Evolutionary conservation across 2,329 filamentous ascomycete species (phyloP), one percentile per base, ranked within the genome.

Genomic region (Paraphoma chrysanthemicola): DNA sequence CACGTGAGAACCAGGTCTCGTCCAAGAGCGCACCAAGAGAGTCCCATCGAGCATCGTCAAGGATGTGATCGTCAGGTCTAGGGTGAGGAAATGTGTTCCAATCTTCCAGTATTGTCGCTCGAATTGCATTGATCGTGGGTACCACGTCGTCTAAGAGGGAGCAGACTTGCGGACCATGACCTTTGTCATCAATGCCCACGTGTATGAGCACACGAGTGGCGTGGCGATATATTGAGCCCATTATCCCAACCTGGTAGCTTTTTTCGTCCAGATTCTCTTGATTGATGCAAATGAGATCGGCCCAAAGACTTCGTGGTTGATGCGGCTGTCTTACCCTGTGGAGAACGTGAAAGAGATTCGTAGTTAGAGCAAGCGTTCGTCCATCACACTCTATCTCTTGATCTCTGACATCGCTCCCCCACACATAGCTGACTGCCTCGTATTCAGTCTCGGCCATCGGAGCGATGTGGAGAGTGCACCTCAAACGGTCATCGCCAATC

Each of bases 221-320:
- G 10, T 43, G 44, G 0, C 52, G 50, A n/a, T 62, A 63, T 4
- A 63, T 57, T 1, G 54, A n/a, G 14, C 58, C 54, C 63, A 62
- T 63, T 2, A 62, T 54, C 1, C 51, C 29, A 1, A 62, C 63
- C 45, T 63, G 63, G 5, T 59, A 44, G 1, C 54, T 44, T 23
- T 63, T 63, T 43, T 65, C 60, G n/a, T 54, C n/a, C 1, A 57
- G 7, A 43, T 58, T 44, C 6, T 56, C 57, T 46, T 65, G 60
- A 16, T 64, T 54, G 50, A 66, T 59, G 17, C 58, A 63, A 8
- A 63, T 62, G 6, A 59, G 53, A 18, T 65, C 63, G 4, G 53
- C 58, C 60, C 60, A 65, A 2, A 62, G 51, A n/a, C 29, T 54
- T 1, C 60, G 50, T 8, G 56, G 30, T 33, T 9, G 17, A 31